phyloP scores from a whole-genome alignment of 345 rosid species.

The Syzygium aqueum region DNA sequence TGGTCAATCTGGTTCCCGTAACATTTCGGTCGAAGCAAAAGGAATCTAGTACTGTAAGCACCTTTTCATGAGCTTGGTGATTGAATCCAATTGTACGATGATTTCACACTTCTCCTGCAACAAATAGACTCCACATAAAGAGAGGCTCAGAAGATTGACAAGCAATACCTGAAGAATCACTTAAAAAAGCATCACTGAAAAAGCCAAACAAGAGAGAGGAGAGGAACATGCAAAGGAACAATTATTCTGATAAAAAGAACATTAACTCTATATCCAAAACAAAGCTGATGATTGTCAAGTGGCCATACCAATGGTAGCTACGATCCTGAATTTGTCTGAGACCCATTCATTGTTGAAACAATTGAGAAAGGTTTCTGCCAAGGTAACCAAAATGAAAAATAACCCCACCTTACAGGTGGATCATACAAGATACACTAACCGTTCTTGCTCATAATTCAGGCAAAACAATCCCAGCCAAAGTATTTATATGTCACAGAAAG shows the following conservation, averaged over 20 bases:
- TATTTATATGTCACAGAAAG: not conserved
- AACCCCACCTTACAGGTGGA: not conserved
- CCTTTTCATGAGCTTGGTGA: not conserved
- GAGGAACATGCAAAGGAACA: not conserved
- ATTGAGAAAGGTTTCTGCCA: not conserved
- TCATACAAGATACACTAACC: not conserved
- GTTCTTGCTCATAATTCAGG: not conserved
- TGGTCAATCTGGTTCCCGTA: not conserved
- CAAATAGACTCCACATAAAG: not conserved
- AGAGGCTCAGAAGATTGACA: not conserved
- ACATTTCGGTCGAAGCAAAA: not conserved
- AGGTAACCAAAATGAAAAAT: not conserved
- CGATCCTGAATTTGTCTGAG: not conserved
- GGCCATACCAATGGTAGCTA: not conserved
- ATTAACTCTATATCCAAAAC: not conserved
- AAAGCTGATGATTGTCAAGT: not conserved
- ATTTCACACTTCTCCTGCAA: not conserved
- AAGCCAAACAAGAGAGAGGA: not conserved
- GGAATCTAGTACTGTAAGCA: not conserved
- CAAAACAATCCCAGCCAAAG: not conserved
- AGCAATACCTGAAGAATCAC: not conserved
- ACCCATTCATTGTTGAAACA: not conserved
- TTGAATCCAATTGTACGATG: not conserved
- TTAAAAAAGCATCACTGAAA: not conserved
- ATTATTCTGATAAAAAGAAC: not conserved